Evolutionary conservation across 2,329 filamentous ascomycete species (phyloP).

Genomic region (Ceratocystis lukuohia): DNA sequence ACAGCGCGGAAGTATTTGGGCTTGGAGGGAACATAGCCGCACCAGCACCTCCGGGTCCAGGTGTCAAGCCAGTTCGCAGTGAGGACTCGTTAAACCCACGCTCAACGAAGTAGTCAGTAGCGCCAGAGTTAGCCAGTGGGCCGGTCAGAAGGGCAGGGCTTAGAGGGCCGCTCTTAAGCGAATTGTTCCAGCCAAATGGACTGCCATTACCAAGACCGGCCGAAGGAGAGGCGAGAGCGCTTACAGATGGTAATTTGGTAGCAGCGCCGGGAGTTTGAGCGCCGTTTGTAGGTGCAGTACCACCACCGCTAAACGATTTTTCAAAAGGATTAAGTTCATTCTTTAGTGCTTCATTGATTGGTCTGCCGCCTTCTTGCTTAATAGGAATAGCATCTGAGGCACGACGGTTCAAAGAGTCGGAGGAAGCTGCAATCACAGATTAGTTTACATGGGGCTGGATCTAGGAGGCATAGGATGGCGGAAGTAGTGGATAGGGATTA

Average conservation of each 20-base stretch:
- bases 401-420: conserved; percentile 6
- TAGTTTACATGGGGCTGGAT: not conserved
- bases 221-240: conserved; percentile 79
- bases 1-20: conserved; percentile 67
- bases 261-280: conserved; percentile 60
- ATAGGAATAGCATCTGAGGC: conserved; percentile 10
- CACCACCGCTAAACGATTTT: conserved; percentile 64
- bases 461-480: not conserved
- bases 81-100: conserved; percentile 93
- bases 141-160: conserved; percentile 96
- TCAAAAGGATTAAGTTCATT: conserved; percentile 95
- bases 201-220: conserved; percentile 29
- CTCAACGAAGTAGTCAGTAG: conserved; percentile 75
- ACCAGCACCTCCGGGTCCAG: conserved; percentile 65
- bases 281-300: conserved; percentile 21
- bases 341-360: conserved; percentile 34
- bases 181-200: conserved; percentile 36
- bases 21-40: conserved; percentile 87
- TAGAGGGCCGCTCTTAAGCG: conserved; percentile 77
- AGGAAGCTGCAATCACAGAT: not conserved
- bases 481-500: not conserved
- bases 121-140: conserved; percentile 68
- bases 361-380: conserved; percentile 9
- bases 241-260: conserved; percentile 75
- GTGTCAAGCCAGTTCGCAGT: conserved; percentile 77